A percentile compares a stretch with the other conserved stretches of the same genome.
phyloP scores from a whole-genome alignment of 495 filamentous ascomycete species.

The Podospora pseudopauciseta region DNA sequence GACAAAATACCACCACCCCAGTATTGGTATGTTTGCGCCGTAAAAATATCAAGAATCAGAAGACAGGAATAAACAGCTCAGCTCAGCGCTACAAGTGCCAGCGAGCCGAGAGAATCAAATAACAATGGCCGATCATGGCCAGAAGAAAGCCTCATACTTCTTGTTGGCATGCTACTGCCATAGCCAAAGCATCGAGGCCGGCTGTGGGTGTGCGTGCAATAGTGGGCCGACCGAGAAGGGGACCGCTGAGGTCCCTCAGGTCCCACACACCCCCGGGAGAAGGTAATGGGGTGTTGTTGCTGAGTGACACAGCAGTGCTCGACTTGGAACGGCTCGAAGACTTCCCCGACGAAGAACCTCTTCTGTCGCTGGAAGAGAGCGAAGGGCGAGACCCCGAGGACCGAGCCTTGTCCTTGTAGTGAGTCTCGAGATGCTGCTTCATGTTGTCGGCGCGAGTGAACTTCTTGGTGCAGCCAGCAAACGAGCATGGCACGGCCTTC shows the following conservation, averaged over 20 bases:
- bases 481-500: constrained; percentile 85
- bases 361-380: constrained; percentile 26
- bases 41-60: background rate
- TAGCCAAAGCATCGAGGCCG: constrained; percentile 41
- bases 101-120: background rate
- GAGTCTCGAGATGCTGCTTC: constrained; percentile 94
- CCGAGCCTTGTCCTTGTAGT: constrained; percentile 57
- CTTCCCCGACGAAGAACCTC: constrained; percentile 34
- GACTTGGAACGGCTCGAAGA: constrained; percentile 27
- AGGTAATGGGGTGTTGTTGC: constrained; percentile 21
- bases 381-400: constrained; percentile 29
- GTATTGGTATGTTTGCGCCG: background rate
- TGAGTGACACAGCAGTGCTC: background rate
- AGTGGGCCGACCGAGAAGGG: constrained; percentile 36
- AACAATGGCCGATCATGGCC: background rate
- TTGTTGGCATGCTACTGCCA: constrained; percentile 40
- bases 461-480: constrained; percentile 73
- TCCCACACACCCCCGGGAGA: constrained; percentile 41
- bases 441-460: constrained; percentile 98
- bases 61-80: constrained; percentile 4
- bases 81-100: background rate
- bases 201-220: constrained; percentile 32
- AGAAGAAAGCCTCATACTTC: constrained; percentile 23
- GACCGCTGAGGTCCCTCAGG: constrained; percentile 40
- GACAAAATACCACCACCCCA: background rate